Base-by-base conservation (phyloP, 2,329 filamentous ascomycete genomes). In the Aspergillaceae sp. region DNA sequence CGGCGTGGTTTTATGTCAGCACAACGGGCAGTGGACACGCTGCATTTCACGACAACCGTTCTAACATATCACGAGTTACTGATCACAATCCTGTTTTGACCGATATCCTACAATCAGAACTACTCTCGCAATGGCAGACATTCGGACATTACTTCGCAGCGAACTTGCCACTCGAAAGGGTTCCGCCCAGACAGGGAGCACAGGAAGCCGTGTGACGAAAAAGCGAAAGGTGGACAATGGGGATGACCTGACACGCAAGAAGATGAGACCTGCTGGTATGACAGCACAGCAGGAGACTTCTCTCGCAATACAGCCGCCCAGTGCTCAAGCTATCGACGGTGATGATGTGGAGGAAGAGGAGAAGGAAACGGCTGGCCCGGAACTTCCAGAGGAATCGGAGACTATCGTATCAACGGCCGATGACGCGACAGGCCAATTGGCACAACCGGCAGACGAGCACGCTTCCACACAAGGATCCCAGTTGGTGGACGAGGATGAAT, bases 61-160 rank as follows among this genome's bases (percentile, higher is more conserved):
- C 34, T 19, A 19, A 36, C 34, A 19, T 5, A 52, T 28, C 8
- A 40, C 28, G 19, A 29, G n/a, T 38, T 30, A 7, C 10, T 38
- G 11, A 11, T 6, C 33, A 35, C 19, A 19, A 19, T 32, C 28
- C 38, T 41, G 33, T 47, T 42, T 10, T 19, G n/a, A 29, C 32
- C 10, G 5, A 6, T 42, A 19, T 35, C 9, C 26, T 27, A 26
- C 33, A 5, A 26, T 6, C 41, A 42, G 7, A 27, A n/a, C 11
- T 27, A 10, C 33, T 7, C 19, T 44, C 29, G 54, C 40, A 33
- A 91, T 92, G 86, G 76, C 86, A 55, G 87, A 94, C 66, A 83
- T 87, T 28, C 84, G 88, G 57, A 79, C 86, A 33, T 78, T 94
- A 42, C 77, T 94, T 48, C 85, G 86, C 56, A 84, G 83, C 59